Conservation (phyloP, 2,329 filamentous ascomycete genomes). For the Anisogramma anomala region DNA sequence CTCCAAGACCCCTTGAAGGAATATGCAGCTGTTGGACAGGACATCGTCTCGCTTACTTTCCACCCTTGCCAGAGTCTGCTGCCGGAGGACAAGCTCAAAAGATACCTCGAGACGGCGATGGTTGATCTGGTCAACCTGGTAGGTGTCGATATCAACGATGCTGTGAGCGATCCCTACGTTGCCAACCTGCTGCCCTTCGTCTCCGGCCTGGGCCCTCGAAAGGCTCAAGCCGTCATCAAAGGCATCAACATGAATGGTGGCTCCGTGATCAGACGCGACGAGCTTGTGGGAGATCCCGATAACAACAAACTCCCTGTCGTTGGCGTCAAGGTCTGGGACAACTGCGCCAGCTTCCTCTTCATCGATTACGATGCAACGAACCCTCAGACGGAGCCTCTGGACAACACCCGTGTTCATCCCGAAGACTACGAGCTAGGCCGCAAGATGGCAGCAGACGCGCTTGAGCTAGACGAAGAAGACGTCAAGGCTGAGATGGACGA, state of each 20-base stretch:
- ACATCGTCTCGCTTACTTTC: conserved; percentile 77
- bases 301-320: conserved; percentile 68
- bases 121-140: conserved; percentile 98
- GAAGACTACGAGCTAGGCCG: conserved; percentile 97
- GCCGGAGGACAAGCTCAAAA: conserved; percentile 74
- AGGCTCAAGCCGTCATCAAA: conserved; percentile 75
- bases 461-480: conserved; percentile 95
- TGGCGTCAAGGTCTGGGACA: conserved; percentile 85
- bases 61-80: conserved; percentile 83
- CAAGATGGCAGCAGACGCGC: conserved; percentile 95
- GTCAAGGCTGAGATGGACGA: conserved; percentile 90
- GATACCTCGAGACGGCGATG: conserved; percentile 87
- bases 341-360: conserved; percentile 90
- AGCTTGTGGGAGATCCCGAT: conserved; percentile 80
- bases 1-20: conserved; percentile 94
- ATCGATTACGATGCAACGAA: conserved; percentile 80
- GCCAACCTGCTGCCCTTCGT: conserved; percentile 85
- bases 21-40: conserved; percentile 83
- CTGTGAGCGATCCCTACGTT: conserved; percentile 66
- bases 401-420: conserved; percentile 93
- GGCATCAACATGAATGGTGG: conserved; percentile 88
- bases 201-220: conserved; percentile 81
- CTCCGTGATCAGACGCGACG: conserved; percentile 68
- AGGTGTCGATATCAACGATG: conserved; percentile 90
- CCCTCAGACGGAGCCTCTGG: conserved; percentile 75